Evolutionary conservation across 148 eudicot genomes (phyloP), one percentile per base, ranked within the genome.

Genomic region (Nepenthes mirabilis): DNA sequence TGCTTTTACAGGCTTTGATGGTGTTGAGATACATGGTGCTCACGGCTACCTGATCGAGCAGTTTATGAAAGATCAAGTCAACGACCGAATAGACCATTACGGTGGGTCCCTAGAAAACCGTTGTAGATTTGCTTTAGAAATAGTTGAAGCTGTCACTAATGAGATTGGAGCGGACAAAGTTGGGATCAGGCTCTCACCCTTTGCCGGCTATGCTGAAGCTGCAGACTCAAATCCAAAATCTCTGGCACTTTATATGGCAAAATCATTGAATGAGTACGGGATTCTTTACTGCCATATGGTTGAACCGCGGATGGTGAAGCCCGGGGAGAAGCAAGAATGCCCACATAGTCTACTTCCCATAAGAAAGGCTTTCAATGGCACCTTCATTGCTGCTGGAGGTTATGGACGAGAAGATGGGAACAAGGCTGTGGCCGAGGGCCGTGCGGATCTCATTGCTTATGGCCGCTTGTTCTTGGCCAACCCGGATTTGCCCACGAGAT

Each of bases 31-130:
- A 68, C 82, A 79, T 36, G 82, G 82, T 12, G 83, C 83, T 51
- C 65, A 79, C 33, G 83, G 83, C 37, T 79, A 79, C 64, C 65
- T 79, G 51, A 72, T 76, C n/a, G 83, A 79, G 2, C 83, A 79
- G 36, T 79, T 79, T 55, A 37, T 79, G 61, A 79, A 79, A 59
- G 83, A 76, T 43, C 53, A 70, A 11, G 78, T 76, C 58, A 79
- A 79, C 52, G 80, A 78, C 37, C 75, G 85, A 56, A 75, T 74
- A n/a, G 85, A 81, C 60, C n/a, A 72, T 56, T 81, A 81, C 34
- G 85, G 82, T 33, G 85, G 85, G 37, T 67, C 78, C 35, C 51
- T 78, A 51, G 82, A 81, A 43, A 81, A 81, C 14, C 80, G 82
- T 14, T 81, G 85, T 47, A 67, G 72, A 51, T 77, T 81, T 32